Conservation (phyloP, 2,329 filamentous ascomycete genomes). For the Tolypocladium guangdongense region DNA sequence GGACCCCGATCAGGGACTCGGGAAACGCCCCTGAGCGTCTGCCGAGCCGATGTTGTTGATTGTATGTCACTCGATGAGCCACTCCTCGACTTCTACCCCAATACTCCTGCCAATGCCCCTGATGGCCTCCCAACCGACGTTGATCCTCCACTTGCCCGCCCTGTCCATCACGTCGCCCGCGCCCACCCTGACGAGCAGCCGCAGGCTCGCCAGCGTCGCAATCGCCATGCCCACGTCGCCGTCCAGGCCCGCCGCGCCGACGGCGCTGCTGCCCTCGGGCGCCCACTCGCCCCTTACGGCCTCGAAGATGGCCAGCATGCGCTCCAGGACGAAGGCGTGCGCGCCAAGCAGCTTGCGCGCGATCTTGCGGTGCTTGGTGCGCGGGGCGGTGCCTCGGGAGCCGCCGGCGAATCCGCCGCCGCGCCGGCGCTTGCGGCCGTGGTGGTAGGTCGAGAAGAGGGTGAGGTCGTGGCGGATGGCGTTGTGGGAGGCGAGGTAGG, state of each 20-base stretch:
- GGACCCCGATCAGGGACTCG: background rate
- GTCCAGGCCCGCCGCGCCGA: constrained; percentile 28
- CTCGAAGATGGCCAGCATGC: constrained; percentile 67
- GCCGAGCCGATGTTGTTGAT: background rate
- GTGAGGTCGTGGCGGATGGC: constrained; percentile 59
- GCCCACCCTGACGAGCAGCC: constrained; percentile 56
- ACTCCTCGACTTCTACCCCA: constrained; percentile 70
- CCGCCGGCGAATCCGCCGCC: constrained; percentile 31
- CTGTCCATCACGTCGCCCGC: constrained; percentile 55
- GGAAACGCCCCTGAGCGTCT: background rate
- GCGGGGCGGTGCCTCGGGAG: constrained; percentile 12
- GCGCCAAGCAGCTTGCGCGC: constrained; percentile 67
- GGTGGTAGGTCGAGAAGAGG: constrained; percentile 63
- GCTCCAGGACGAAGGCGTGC: constrained; percentile 65
- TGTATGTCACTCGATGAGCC: constrained; percentile 48
- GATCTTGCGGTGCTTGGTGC: constrained; percentile 56
- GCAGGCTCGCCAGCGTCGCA: constrained; percentile 60
- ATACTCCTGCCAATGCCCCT: constrained; percentile 60
- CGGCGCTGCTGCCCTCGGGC: constrained; percentile 15
- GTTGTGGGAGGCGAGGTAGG: constrained; percentile 76
- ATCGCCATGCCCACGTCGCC: constrained; percentile 53
- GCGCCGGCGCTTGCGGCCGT: constrained; percentile 38
- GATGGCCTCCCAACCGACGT: constrained; percentile 68
- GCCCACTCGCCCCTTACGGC: constrained; percentile 51
- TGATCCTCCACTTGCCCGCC: constrained; percentile 65